These are phyloP conservation scores for Ampelocalamus luodianensis DNA, from an alignment of 176 grass and related monocot genomes.

Conservation along the genomic window DNA sequence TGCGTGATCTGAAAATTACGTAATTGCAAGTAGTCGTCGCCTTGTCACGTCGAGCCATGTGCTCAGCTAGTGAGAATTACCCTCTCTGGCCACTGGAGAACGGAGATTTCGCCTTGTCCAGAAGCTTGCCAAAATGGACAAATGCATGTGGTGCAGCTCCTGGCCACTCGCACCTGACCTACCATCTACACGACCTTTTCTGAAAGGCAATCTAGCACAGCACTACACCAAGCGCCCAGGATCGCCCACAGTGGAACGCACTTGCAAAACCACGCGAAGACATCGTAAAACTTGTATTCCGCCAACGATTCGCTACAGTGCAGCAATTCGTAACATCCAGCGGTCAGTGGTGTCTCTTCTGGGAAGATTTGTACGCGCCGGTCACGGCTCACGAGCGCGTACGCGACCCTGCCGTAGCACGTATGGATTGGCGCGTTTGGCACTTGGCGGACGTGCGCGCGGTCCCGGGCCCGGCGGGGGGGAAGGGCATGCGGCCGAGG, in stretches of 20 bases:
- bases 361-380: not conserved
- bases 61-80: not conserved
- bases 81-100: not conserved
- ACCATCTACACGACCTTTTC: not conserved
- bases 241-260: not conserved
- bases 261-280: not conserved
- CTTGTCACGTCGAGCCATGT: constrained; percentile 9
- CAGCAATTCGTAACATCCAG: not conserved
- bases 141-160: not conserved
- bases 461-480: constrained; percentile 13
- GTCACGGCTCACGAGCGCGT: constrained; percentile 17
- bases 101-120: constrained; percentile 10
- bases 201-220: not conserved
- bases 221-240: not conserved
- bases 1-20: not conserved
- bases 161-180: not conserved
- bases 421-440: constrained; percentile 30
- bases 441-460: not conserved
- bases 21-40: not conserved
- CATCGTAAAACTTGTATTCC: not conserved
- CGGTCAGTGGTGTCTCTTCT: not conserved
- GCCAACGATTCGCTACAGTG: not conserved
- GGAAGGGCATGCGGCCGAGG: not conserved
- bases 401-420: not conserved
- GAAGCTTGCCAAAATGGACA: not conserved